Conservation (phyloP, 257 asterid genomes). For the Fraxinus pennsylvanica region DNA sequence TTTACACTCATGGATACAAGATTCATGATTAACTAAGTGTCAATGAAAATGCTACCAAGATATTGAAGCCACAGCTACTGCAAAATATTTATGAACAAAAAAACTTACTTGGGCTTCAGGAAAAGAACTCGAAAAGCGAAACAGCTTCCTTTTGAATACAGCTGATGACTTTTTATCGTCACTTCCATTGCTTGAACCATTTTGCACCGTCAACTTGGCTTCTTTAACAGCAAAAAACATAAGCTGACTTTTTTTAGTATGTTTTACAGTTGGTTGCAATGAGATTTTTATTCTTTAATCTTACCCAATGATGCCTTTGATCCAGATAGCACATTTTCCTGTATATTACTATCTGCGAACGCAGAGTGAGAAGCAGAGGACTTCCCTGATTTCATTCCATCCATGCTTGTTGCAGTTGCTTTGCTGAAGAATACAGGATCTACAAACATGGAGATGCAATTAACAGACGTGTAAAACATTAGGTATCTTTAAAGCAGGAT, state of each 20-base stretch:
- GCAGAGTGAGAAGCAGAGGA: conserved; percentile 42
- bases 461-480: neutral
- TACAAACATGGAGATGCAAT: conserved; percentile 28
- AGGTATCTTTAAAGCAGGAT: conserved; percentile 24
- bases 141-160: conserved; percentile 69
- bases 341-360: conserved; percentile 26
- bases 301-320: conserved; percentile 41
- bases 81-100: neutral
- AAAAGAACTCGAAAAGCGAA: conserved; percentile 73
- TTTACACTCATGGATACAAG: neutral
- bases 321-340: conserved; percentile 36
- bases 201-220: conserved; percentile 40
- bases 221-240: conserved; percentile 38
- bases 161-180: conserved; percentile 41
- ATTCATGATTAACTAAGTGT: neutral
- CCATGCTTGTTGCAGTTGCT: conserved; percentile 36
- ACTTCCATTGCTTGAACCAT: conserved; percentile 40
- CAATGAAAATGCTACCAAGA: neutral
- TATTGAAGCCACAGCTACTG: conserved; percentile 2
- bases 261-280: conserved; percentile 25
- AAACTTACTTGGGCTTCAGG: conserved; percentile 77
- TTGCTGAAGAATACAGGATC: conserved; percentile 54
- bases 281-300: conserved; percentile 32
- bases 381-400: conserved; percentile 47
- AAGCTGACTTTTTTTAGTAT: conserved; percentile 24